Evolutionary conservation across 2,329 filamentous ascomycete species (phyloP).

Genomic region (Aspergillus ochraceus): DNA sequence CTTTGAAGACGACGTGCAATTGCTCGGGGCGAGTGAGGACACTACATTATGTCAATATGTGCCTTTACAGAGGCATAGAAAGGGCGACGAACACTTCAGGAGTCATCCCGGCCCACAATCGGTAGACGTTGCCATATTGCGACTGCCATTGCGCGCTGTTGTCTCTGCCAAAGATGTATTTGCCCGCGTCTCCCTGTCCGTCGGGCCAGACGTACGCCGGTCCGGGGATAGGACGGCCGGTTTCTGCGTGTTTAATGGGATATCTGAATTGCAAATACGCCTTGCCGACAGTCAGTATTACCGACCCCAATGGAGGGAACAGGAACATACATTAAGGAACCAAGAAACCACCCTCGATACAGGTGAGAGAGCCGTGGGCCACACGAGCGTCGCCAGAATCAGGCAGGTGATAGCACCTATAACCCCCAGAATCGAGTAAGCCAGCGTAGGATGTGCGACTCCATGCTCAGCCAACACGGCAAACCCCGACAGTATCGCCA

Average conservation of each 20-base stretch:
- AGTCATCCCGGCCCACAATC: slow-evolving; percentile 40
- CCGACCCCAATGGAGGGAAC: background rate
- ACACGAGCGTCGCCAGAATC: background rate
- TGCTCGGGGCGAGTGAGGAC: slow-evolving; percentile 39
- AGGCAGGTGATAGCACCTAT: background rate
- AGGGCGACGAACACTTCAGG: slow-evolving; percentile 40
- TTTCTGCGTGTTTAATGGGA: slow-evolving; percentile 6
- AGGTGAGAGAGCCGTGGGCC: background rate
- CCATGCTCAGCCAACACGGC: background rate
- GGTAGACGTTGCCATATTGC: slow-evolving; percentile 39
- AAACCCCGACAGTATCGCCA: background rate
- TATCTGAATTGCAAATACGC: background rate
- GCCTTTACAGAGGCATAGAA: background rate
- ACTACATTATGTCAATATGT: slow-evolving; percentile 6
- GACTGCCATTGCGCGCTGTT: slow-evolving; percentile 36
- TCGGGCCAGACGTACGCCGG: slow-evolving; percentile 31
- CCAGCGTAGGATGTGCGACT: background rate
- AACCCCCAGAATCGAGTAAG: background rate
- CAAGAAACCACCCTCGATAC: background rate
- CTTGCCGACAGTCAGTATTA: background rate
- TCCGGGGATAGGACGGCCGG: slow-evolving; percentile 3
- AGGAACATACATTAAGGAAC: background rate
- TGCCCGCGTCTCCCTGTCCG: slow-evolving; percentile 41
- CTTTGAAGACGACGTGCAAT: slow-evolving; percentile 40
- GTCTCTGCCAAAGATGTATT: slow-evolving; percentile 40